Conservation (phyloP, 177 flowering plant species). For the Tripterygium wilfordii region DNA sequence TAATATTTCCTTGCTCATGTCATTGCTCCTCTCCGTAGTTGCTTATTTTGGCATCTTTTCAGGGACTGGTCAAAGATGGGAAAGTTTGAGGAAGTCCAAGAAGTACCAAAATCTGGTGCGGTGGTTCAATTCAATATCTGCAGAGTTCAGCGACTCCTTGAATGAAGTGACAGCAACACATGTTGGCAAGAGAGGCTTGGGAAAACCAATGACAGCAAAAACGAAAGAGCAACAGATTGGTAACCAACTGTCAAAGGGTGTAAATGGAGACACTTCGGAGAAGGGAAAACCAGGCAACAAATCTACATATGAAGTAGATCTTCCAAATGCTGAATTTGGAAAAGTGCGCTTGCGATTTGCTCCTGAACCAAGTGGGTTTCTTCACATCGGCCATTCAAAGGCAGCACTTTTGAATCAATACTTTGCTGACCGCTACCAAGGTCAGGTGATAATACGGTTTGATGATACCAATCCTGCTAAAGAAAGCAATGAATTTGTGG, state of each 20-base stretch:
- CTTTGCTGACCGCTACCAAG: constrained; percentile 80
- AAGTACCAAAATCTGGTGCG: constrained; percentile 70
- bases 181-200: constrained; percentile 60
- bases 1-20: background rate
- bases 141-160: constrained; percentile 42
- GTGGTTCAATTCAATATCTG: constrained; percentile 72
- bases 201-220: constrained; percentile 41
- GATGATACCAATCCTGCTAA: constrained; percentile 96
- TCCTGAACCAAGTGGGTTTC: constrained; percentile 97
- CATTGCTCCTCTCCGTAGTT: background rate
- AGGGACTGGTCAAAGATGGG: constrained; percentile 94
- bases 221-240: constrained; percentile 28
- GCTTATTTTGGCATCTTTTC: constrained; percentile 7
- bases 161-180: constrained; percentile 40
- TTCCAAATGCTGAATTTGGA: constrained; percentile 84
- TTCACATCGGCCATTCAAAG: constrained; percentile 94
- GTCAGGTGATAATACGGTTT: constrained; percentile 71
- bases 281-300: constrained; percentile 37
- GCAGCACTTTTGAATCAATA: constrained; percentile 87
- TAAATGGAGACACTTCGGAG: constrained; percentile 30
- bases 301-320: constrained; percentile 63
- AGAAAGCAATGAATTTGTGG: constrained; percentile 93
- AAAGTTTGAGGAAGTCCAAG: constrained; percentile 79
- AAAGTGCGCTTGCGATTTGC: constrained; percentile 87
- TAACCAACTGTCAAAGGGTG: constrained; percentile 12